Conservation (phyloP, 1,139 yeast genomes). For the Zhuliangozyma blackwelliae region DNA sequence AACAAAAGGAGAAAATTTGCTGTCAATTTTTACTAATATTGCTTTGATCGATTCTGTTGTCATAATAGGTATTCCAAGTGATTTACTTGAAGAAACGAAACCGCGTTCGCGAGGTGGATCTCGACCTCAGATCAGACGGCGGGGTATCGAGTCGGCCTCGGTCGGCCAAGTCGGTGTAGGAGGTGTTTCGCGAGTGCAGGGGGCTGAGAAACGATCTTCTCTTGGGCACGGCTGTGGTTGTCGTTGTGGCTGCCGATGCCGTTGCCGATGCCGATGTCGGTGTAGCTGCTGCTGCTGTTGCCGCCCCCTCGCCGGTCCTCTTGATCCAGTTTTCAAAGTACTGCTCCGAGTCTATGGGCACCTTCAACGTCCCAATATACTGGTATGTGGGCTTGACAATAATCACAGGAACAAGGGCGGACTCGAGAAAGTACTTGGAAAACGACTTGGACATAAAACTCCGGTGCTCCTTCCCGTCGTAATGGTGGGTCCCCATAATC, state of each 20-base stretch:
- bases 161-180: slow-evolving; percentile 11
- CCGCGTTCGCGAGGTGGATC: too few relatives aligned
- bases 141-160: slow-evolving; percentile 8
- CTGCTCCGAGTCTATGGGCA: slow-evolving; percentile 24
- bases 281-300: slow-evolving; percentile 7
- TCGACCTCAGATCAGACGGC: slow-evolving; percentile 7
- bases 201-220: slow-evolving; percentile 13
- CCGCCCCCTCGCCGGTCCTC: background rate
- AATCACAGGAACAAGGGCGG: slow-evolving; percentile 65
- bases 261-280: too few relatives aligned
- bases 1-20: too few relatives aligned
- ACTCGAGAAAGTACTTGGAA: slow-evolving; percentile 63
- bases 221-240: slow-evolving; percentile 2
- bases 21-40: too few relatives aligned
- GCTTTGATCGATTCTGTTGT: too few relatives aligned
- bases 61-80: too few relatives aligned
- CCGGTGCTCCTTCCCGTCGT: slow-evolving; percentile 30
- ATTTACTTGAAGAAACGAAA: too few relatives aligned
- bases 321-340: slow-evolving; percentile 31
- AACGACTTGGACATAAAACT: slow-evolving; percentile 43
- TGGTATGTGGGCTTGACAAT: slow-evolving; percentile 58
- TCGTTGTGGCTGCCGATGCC: slow-evolving; percentile 14
- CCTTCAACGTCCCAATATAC: slow-evolving; percentile 22
- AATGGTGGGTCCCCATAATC: slow-evolving; percentile 58
- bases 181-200: slow-evolving; percentile 14